Evolutionary conservation across 163 green algal species (phyloP).

Genomic region (Botryococcus braunii): DNA sequence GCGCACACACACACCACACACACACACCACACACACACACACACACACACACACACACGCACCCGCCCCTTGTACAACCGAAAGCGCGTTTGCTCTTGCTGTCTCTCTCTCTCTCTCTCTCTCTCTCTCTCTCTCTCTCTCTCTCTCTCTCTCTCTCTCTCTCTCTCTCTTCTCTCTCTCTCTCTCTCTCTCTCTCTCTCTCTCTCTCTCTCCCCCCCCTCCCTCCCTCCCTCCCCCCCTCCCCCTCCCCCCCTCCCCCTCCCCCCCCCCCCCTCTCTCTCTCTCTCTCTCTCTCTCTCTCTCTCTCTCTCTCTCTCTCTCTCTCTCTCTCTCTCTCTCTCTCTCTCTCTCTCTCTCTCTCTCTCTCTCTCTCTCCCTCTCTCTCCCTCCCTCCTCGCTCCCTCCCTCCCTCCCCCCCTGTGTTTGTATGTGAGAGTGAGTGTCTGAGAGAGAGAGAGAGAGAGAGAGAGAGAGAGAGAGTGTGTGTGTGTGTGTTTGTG

Average conservation of each 20-base stretch:
- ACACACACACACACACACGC: neutral
- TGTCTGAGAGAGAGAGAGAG: too few relatives aligned
- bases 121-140: neutral
- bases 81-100: neutral
- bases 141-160: slow-evolving; percentile 9
- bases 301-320: too few relatives aligned
- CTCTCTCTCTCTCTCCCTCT: too few relatives aligned
- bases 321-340: too few relatives aligned
- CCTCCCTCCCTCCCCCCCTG: too few relatives aligned
- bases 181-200: slow-evolving; percentile 10
- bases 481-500: too few relatives aligned
- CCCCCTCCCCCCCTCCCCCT: neutral
- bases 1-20: neutral
- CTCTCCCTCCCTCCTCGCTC: too few relatives aligned
- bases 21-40: neutral
- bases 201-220: neutral
- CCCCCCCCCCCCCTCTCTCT: too few relatives aligned
- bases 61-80: neutral
- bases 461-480: too few relatives aligned
- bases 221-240: neutral
- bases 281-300: too few relatives aligned
- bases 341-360: too few relatives aligned
- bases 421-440: too few relatives aligned
- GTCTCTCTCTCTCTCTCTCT: neutral
- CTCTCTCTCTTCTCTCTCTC: slow-evolving; percentile 3